phyloP scores from a whole-genome alignment of 2,329 filamentous ascomycete genomes.

The Cytospora piceae region DNA sequence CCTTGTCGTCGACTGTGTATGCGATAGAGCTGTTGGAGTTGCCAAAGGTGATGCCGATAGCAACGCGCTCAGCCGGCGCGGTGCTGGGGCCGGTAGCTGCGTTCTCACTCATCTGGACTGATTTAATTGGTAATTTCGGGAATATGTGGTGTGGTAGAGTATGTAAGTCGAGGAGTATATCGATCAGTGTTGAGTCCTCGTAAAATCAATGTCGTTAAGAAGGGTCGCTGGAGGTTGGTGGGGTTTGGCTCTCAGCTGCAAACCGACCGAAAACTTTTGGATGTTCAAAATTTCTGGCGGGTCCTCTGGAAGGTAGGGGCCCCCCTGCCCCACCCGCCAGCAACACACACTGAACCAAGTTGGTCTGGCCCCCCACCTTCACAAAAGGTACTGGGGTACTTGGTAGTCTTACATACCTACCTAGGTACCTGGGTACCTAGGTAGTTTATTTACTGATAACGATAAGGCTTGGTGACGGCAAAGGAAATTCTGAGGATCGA shows the following conservation, averaged over 20 bases:
- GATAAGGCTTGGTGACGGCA: constrained; percentile 26
- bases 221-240: constrained; percentile 7
- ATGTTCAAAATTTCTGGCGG: constrained; percentile 27
- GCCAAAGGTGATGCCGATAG: constrained; percentile 96
- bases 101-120: constrained; percentile 50
- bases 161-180: constrained; percentile 24
- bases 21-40: constrained; percentile 99
- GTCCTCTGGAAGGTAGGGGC: constrained; percentile 8
- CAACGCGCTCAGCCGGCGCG: constrained; percentile 64
- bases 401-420: neutral
- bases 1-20: constrained; percentile 89
- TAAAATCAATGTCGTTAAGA: neutral
- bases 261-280: constrained; percentile 31
- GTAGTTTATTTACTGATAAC: constrained; percentile 15
- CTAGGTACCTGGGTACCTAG: neutral
- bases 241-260: constrained; percentile 18
- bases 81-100: constrained; percentile 47
- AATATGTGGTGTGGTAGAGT: constrained; percentile 4
- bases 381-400: too few relatives aligned
- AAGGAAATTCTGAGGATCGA: constrained; percentile 10
- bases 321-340: constrained; percentile 16
- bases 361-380: neutral
- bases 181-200: neutral
- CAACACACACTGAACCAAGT: neutral
- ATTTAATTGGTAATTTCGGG: neutral